A percentile compares a stretch with the other conserved stretches of the same genome.
These are phyloP conservation scores for Lecanicillium sp. DNA, from an alignment of 2,329 filamentous ascomycete species.

Conservation along the genomic window DNA sequence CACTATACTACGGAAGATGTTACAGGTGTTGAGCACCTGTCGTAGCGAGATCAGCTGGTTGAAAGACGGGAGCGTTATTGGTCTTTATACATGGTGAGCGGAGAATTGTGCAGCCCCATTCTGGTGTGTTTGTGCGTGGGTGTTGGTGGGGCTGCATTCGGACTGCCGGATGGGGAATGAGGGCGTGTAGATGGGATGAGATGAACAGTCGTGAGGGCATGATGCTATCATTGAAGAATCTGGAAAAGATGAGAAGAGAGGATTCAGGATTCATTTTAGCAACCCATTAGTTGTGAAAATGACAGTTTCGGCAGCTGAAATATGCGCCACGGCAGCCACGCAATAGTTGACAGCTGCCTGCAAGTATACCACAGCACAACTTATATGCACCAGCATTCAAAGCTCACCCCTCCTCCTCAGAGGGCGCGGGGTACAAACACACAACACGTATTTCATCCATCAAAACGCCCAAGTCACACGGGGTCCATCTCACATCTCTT, in stretches of 20 bases:
- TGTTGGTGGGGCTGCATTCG: not conserved
- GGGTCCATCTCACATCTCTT: not conserved
- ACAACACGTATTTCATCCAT: too few relatives aligned
- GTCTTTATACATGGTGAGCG: not conserved
- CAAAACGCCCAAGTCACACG: not conserved
- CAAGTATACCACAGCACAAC: too few relatives aligned
- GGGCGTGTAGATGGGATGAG: not conserved
- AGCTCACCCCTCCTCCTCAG: too few relatives aligned
- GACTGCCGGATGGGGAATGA: not conserved
- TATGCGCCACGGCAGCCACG: too few relatives aligned
- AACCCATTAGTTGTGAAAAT: too few relatives aligned
- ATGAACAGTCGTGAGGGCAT: not conserved
- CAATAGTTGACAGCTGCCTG: too few relatives aligned
- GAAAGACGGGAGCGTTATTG: not conserved
- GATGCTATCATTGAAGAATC: not conserved
- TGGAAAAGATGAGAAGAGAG: too few relatives aligned
- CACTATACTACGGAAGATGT: constrained; percentile 20
- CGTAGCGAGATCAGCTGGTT: constrained; percentile 17
- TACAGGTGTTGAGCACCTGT: constrained; percentile 14
- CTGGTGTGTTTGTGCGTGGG: too few relatives aligned
- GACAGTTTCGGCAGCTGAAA: too few relatives aligned
- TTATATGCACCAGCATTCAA: too few relatives aligned
- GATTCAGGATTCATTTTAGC: too few relatives aligned
- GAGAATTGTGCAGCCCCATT: not conserved
- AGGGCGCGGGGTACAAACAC: too few relatives aligned